Base-by-base conservation (phyloP, 129 eudicot genomes). In the Saussurea involucrata region DNA sequence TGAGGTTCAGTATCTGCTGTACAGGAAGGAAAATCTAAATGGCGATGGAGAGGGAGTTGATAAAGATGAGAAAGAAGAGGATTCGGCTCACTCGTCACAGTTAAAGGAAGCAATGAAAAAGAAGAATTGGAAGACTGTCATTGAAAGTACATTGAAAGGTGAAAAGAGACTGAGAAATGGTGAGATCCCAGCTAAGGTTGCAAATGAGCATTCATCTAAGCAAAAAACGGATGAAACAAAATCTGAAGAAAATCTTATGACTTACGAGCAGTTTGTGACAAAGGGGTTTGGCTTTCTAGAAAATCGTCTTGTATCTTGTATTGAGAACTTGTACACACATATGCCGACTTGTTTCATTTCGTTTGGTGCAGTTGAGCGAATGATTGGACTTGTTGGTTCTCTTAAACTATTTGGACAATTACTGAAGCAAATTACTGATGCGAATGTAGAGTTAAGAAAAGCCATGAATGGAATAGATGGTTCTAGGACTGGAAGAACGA, bases 281-380 rank as follows among this genome's bases (percentile, higher is more conserved):
- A 68, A 33, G 17, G 76, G 76, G 82, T 84, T 78, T 17, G 21
- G 9, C 18, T 13, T 4, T 6, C 53, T 85, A n/a, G 68, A 81
- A 72, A 61, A 58, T 29, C 80, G 36, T 73, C 24, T 92, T 13
- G 70, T 73, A 58, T 28, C 37, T 72, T 86, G 88, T 65, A 72
- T 83, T 24, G 69, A 73, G 73, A 70, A 68, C 72, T 66, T 92
- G 81, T 90, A 57, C 73, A 90, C 93, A 0, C 96, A 92, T 79
- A 68, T 92, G 87, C 96, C 96, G 8, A 90, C 92, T 6, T 75
- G 84, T 53, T 71, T 53, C 11, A 81, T 92, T 61, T 36, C 90
- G 8, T 8, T 69, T 18, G 75, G 83, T 36, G 69, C 44, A 4
- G 83, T 71, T 5, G 71, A 76, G 34, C 57, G 68, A 21, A 87